Evolutionary conservation across 768 basidiomycete genomes (phyloP), one percentile per base, ranked within the genome.

Genomic region (Boletales sp.): DNA sequence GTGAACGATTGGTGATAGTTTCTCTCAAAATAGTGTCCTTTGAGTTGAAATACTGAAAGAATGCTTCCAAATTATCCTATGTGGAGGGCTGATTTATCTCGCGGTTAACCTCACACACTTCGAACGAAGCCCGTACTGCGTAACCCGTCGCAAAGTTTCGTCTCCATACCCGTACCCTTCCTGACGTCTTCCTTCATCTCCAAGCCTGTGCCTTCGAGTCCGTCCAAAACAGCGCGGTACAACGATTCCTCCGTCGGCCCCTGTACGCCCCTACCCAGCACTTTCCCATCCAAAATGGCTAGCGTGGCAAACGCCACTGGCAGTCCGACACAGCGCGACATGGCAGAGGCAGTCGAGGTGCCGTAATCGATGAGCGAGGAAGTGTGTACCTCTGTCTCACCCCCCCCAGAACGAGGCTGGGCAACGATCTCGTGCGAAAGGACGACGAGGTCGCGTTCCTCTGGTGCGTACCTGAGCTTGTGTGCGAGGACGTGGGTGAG

Each of bases 301-400:
- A 87, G 64, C 2, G 91, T 83, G 2, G 91, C 91, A 59, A 93
- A 81, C 1, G 89, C 94, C 8, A 94, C 81, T 0, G 94, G 94
- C 40, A 94, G 68, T 5, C 93, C 93, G 15, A 96, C 94, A 3
- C 88, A 90, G 30, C 83, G 75, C n/a, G 91, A 81, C 94, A 96
- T 96, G 5, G 94, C 94, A 0, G 87, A 87, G 3, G 77, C 79
- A 1, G 60, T 63, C 8, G 70, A 54, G 17, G 73, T 77, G 2
- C 85, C 92, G 57, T 86, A 86, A 31, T 77, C 69, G 19, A 85
- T 71, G 13, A 93, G 65, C 19, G 79, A 77, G 8, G 89, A 87
- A 11, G 81, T 84, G 56, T 92, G 78, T 31, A 82, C 75, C 56
- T 83, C 75, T 56, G 77, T 73, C 34, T 66, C 51, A 12, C 49